Percentiles rank a stretch among this genome's conserved stretches.
Conservation (phyloP, 2,329 filamentous ascomycete genomes). For the Aspergillus pseudoterreus region DNA sequence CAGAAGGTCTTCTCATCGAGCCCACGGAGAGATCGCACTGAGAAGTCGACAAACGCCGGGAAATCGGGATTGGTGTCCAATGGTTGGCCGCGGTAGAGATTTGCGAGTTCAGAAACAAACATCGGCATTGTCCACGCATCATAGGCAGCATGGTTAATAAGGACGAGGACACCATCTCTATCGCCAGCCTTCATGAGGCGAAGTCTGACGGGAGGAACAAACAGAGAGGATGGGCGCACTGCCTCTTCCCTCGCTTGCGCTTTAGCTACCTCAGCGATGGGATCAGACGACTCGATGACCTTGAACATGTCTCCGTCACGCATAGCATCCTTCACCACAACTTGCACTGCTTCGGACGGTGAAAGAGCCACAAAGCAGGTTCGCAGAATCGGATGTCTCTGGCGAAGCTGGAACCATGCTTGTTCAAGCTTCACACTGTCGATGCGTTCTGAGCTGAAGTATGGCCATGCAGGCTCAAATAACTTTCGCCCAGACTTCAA, state of each 20-base stretch:
- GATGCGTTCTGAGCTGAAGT: constrained; percentile 20
- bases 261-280: constrained; percentile 14
- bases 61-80: constrained; percentile 16
- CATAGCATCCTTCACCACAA: constrained; percentile 24
- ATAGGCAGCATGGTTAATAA: constrained; percentile 34
- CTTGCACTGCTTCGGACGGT: constrained; percentile 23
- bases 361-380: constrained; percentile 30
- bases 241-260: constrained; percentile 21
- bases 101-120: constrained; percentile 27
- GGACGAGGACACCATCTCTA: constrained; percentile 26
- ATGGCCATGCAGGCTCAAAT: constrained; percentile 30
- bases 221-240: constrained; percentile 25
- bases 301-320: constrained; percentile 19
- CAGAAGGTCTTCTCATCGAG: constrained; percentile 22
- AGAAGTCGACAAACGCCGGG: constrained; percentile 22
- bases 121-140: constrained; percentile 35
- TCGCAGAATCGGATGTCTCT: constrained; percentile 30
- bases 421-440: constrained; percentile 21
- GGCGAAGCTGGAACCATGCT: constrained; percentile 28
- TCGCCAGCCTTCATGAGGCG: constrained; percentile 24
- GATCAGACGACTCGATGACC: constrained; percentile 11
- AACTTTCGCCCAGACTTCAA: constrained; percentile 28
- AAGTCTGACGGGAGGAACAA: constrained; percentile 28
- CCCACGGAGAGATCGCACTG: constrained; percentile 15
- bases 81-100: constrained; percentile 20